Base-by-base conservation (phyloP, 441 rosid genomes). In the Erodium chrysanthum region DNA sequence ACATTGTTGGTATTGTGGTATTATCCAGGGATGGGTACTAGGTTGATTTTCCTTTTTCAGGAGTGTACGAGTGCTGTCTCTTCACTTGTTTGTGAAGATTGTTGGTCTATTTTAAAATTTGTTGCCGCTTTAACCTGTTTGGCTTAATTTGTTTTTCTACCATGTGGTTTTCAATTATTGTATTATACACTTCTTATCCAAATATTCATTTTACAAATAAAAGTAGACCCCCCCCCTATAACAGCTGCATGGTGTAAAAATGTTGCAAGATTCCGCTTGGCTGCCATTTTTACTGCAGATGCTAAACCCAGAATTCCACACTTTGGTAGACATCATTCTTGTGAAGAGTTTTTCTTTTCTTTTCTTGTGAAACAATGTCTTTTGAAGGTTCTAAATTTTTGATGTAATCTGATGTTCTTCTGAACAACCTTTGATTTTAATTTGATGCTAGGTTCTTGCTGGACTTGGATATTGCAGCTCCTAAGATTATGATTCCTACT, bases 391-490 rank as follows among this genome's bases (percentile, higher is more conserved):
- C 8, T 44, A 18, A 52, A 7, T 14, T 52, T 52, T 52, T 52
- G 21, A 52, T 52, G 17, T 15, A 17, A 7, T 52, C 17, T 52
- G 21, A 52, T 52, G 59, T 7, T 52, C 22, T 37, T 37, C 42
- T 37, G 17, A 17, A 7, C 1, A 18, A 52, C 59, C 17, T 15
- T 52, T 52, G 22, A 52, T 52, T 52, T 80, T 72, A 71, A 75
- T 68, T 17, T 79, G 15, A 22, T 81, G 66, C 64, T 76, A 95
- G 99, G 89, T 95, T 95, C 80, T 76, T 86, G 73, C 89, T 95
- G 84, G 91, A 95, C 87, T 79, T 95, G 87, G 98, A 90, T 80
- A 90, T 95, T 78, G 98, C 99, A 29, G 99, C 97, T 74, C 99
- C 99, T 67, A 95, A 95, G 87, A 87, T 95, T 70, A 95, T 91